Percentiles rank a stretch among this genome's conserved stretches.
These are phyloP conservation scores for Pleurotus ostreatus DNA, from an alignment of 768 basidiomycete genomes.

Conservation along the genomic window DNA sequence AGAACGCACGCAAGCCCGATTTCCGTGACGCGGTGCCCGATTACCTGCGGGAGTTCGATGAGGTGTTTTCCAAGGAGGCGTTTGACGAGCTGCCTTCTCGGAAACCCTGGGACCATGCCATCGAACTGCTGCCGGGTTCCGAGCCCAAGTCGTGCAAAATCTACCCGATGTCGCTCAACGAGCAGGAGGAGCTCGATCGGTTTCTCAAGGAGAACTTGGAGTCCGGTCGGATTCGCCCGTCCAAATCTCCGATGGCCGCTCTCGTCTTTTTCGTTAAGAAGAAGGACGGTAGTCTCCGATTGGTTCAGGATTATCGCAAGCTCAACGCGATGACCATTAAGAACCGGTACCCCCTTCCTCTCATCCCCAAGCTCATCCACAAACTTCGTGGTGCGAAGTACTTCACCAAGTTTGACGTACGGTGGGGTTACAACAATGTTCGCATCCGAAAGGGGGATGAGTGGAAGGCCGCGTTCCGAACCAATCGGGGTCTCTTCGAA, in stretches of 20 bases:
- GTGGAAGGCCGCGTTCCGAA: conserved; percentile 12
- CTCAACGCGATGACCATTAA: conserved; percentile 32
- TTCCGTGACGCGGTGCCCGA: too few species aligned
- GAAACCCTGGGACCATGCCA: conserved; percentile 30
- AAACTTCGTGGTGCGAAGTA: conserved; percentile 18
- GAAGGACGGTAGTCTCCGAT: too few species aligned
- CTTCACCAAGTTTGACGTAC: conserved; percentile 35
- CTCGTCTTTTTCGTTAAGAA: too few species aligned
- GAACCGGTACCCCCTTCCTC: conserved; percentile 30
- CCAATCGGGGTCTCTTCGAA: conserved; percentile 9
- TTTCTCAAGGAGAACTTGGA: conserved; percentile 25
- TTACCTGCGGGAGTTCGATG: conserved; percentile 1
- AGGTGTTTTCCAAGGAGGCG: conserved; percentile 12
- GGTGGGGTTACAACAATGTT: conserved; percentile 32
- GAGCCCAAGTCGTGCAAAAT: conserved; percentile 25
- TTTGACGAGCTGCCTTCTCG: conserved; percentile 23
- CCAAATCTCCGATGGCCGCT: conserved; percentile 17
- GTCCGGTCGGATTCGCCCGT: conserved; percentile 18
- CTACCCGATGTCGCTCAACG: conserved; percentile 26
- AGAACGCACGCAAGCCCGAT: too few species aligned
- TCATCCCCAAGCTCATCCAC: conserved; percentile 23
- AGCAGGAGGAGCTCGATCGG: conserved; percentile 23
- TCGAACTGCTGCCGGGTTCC: conserved; percentile 23
- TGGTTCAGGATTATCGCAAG: background rate
- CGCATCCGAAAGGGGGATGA: conserved; percentile 10